Evolutionary conservation across 805 yeast genomes (phyloP).

Genomic region (Maudiozyma barnettii): DNA sequence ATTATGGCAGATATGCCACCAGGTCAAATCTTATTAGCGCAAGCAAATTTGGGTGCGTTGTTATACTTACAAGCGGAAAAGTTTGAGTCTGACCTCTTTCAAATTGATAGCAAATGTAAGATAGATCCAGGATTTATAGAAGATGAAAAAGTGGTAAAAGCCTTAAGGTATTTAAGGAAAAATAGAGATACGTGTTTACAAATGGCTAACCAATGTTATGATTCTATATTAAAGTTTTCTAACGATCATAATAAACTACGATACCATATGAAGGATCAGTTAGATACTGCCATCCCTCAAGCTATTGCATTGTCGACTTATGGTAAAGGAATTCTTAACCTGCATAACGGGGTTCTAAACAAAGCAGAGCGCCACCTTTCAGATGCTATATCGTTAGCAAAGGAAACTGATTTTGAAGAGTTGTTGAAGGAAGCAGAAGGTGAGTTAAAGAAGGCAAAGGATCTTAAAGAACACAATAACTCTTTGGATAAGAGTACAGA

Average conservation of each 20-base stretch:
- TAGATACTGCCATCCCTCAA: conserved; percentile 43
- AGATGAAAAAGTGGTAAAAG: conserved; percentile 18
- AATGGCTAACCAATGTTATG: conserved; percentile 34
- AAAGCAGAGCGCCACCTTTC: conserved; percentile 53
- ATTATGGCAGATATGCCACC: conserved; percentile 58
- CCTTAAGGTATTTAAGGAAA: conserved; percentile 18
- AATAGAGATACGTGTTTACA: conserved; percentile 24
- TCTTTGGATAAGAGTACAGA: background rate
- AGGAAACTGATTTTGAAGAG: conserved; percentile 54
- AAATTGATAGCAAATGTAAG: conserved; percentile 22
- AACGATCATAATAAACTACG: conserved; percentile 29
- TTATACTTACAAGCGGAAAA: conserved; percentile 59
- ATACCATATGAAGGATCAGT: conserved; percentile 27
- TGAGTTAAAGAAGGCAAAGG: conserved; percentile 43
- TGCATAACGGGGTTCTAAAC: conserved; percentile 48
- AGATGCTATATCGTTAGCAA: conserved; percentile 63
- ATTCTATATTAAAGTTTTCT: conserved; percentile 35
- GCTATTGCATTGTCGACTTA: conserved; percentile 73
- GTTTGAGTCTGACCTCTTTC: conserved; percentile 39
- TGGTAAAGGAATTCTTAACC: conserved; percentile 71
- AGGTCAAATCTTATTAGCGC: conserved; percentile 52
- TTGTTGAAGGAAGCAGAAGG: conserved; percentile 54
- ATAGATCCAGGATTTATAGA: conserved; percentile 13
- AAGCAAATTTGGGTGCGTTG: conserved; percentile 62
- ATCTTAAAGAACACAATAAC: conserved; percentile 5